Base-by-base conservation (phyloP, 2,329 filamentous ascomycete genomes). In the Fusarium sp. region DNA sequence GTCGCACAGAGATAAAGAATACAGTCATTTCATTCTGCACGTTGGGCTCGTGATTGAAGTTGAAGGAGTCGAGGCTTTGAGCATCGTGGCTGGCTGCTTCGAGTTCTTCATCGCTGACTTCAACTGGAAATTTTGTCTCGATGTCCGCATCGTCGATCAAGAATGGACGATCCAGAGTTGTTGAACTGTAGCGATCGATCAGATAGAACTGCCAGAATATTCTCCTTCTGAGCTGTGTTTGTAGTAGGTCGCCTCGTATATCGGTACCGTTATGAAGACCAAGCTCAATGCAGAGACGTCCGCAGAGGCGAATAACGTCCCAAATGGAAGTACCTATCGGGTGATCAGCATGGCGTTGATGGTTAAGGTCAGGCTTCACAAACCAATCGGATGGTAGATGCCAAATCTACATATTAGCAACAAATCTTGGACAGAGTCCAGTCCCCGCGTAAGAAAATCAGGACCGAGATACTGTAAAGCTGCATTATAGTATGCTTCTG, bases 1-100 rank as follows among this genome's bases (percentile, higher is more conserved):
- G 72, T 15, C 78, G 72, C 3, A 85, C 75, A 31, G 78, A 81
- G 7, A 79, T 75, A 7, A 84, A 76, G 52, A 85, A 83, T 0
- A 85, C 76, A 0, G 69, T 65, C 52, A 73, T 59, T 41, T 72
- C 67, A 2, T 68, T 74, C 5, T 47, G 42, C 0, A 47, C 7
- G 4, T 55, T 10, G 11, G 61, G 41, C 3, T 45, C 61, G 2
- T 12, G 66, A 8, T 36, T 52, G 3, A 27, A 42, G 1, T 20
- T 25, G 4, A 52, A 35, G 0, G 53, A 62, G 6, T 59, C 65
- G 1, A 59, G 42, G 13, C 31, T 47, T n/a, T 50, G 29, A 0
- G 64, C 12, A 3, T 39, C 20, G 2, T 13, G 41, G 0, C 33
- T 59, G 1, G 62, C 68, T 6, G 45, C 58, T n/a, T 71, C 52